phyloP scores from a whole-genome alignment of 2,329 filamentous ascomycete genomes.

The Drechslera avenae region DNA sequence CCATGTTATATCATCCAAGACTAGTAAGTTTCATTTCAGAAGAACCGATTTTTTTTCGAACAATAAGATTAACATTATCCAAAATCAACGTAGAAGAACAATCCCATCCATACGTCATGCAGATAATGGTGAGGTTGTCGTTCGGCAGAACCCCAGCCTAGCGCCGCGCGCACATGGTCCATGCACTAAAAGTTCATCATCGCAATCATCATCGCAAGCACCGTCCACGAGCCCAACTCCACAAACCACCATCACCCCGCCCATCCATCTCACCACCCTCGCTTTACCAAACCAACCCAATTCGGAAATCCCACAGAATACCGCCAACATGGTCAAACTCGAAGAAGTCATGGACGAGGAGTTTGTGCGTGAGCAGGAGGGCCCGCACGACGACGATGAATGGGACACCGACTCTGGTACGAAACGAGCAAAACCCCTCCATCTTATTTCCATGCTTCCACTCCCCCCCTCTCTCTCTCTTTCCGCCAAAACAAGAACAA shows the following conservation, averaged over 20 bases:
- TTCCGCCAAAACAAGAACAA: no score
- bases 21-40: no score
- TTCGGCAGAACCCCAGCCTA: slow-evolving; percentile 6
- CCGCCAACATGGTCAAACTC: slow-evolving; percentile 84
- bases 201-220: slow-evolving; percentile 13
- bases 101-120: no score
- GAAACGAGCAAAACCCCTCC: slow-evolving; percentile 26
- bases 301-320: neutral
- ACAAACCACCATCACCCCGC: slow-evolving; percentile 4
- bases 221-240: slow-evolving; percentile 8
- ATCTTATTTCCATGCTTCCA: no score
- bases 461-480: no score
- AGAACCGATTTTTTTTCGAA: no score
- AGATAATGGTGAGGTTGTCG: neutral
- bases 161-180: slow-evolving; percentile 1
- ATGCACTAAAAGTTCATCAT: slow-evolving; percentile 21
- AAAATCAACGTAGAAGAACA: no score
- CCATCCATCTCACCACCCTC: slow-evolving; percentile 4
- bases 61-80: no score
- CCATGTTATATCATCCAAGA: no score
- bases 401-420: slow-evolving; percentile 92
- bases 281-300: neutral
- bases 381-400: slow-evolving; percentile 76
- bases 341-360: slow-evolving; percentile 97
- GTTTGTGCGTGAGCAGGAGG: slow-evolving; percentile 74